A percentile compares a stretch with the other conserved stretches of the same genome.
phyloP scores from a whole-genome alignment of 805 yeast species.

The Dipodascopsis uninucleata region DNA sequence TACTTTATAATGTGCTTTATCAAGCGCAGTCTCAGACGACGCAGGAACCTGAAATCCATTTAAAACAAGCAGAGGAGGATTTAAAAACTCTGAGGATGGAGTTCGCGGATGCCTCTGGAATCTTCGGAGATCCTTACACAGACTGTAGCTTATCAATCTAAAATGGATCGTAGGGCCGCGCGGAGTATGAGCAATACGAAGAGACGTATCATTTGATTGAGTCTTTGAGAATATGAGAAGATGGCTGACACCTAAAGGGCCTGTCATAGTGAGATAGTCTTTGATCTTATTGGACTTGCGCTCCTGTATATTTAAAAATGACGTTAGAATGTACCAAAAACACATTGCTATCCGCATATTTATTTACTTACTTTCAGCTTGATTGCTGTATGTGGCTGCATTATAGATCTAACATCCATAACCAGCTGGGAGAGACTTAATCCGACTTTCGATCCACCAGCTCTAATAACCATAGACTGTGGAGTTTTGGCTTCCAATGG shows the following conservation, averaged over 20 bases:
- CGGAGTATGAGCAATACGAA: constrained; percentile 83
- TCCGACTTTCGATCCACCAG: constrained; percentile 72
- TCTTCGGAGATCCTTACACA: constrained; percentile 72
- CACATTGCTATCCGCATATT: too few species aligned
- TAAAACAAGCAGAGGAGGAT: constrained; percentile 88
- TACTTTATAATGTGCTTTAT: constrained; percentile 49
- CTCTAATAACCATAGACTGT: constrained; percentile 87
- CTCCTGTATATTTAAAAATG: constrained; percentile 42
- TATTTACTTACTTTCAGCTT: constrained; percentile 47
- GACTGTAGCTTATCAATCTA: constrained; percentile 68
- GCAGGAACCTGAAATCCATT: constrained; percentile 77
- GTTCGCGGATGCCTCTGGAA: constrained; percentile 77
- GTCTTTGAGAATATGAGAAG: constrained; percentile 82
- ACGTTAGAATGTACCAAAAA: not conserved
- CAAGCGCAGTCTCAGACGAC: constrained; percentile 56
- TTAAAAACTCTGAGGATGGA: constrained; percentile 51
- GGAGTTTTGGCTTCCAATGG: constrained; percentile 72
- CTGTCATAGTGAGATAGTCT: constrained; percentile 97
- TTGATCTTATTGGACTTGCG: constrained; percentile 80
- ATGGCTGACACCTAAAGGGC: constrained; percentile 91
- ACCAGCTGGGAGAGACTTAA: constrained; percentile 82
- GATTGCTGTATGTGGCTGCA: constrained; percentile 97
- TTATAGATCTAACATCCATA: constrained; percentile 76
- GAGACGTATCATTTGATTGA: constrained; percentile 68
- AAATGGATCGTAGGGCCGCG: constrained; percentile 92